These are phyloP conservation scores for Boletus rufocinnamomeus DNA, from an alignment of 768 basidiomycete genomes.

Conservation along the genomic window DNA sequence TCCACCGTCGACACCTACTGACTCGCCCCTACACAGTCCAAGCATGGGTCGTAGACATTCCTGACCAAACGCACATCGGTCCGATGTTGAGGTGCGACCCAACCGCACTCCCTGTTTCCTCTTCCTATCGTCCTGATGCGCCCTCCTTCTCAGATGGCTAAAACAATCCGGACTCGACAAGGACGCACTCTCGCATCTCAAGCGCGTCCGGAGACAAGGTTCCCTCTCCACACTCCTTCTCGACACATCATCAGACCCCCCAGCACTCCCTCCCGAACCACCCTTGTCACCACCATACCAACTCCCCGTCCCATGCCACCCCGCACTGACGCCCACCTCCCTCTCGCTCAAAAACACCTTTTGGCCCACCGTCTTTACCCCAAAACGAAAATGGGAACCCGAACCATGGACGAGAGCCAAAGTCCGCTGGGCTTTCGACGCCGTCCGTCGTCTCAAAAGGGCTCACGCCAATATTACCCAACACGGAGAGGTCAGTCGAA, in stretches of 20 bases:
- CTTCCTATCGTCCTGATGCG: not conserved
- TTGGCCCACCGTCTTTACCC: conserved; percentile 87
- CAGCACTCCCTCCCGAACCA: conserved; percentile 51
- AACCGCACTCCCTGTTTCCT: not conserved
- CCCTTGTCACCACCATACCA: conserved; percentile 55
- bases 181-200: conserved; percentile 68
- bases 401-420: conserved; percentile 68
- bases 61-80: conserved; percentile 58
- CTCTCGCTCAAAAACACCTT: conserved; percentile 63
- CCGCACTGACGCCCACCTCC: conserved; percentile 69
- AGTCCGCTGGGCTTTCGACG: conserved; percentile 74
- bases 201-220: conserved; percentile 65
- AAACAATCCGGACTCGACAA: conserved; percentile 62
- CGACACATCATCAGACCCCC: conserved; percentile 40
- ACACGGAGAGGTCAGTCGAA: conserved; percentile 58
- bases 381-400: conserved; percentile 64
- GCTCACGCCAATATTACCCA: conserved; percentile 48
- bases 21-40: conserved; percentile 45
- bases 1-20: not conserved
- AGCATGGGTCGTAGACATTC: conserved; percentile 79
- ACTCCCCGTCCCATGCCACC: conserved; percentile 60
- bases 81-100: conserved; percentile 59
- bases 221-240: conserved; percentile 58
- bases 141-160: conserved; percentile 56
- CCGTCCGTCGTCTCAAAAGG: conserved; percentile 54